These are phyloP conservation scores for Salvia sclarea DNA, from an alignment of 305 asterid species.

Conservation along the genomic window DNA sequence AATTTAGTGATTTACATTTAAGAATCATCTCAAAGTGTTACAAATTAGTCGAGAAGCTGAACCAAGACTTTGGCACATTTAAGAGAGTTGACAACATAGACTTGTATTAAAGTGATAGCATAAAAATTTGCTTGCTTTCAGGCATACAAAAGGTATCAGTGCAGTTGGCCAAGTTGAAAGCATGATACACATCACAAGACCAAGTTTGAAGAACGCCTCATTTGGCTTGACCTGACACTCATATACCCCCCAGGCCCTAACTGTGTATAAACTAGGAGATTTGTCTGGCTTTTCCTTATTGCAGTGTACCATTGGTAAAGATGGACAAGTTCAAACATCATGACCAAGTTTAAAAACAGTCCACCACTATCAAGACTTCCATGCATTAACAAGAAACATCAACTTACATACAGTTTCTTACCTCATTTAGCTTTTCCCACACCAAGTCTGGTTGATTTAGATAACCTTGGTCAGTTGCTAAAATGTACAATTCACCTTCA, in stretches of 20 bases:
- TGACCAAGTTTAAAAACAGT: not conserved
- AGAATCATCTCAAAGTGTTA: not conserved
- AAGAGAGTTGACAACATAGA: not conserved
- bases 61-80: slow-evolving; percentile 19
- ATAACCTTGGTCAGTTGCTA: slow-evolving; percentile 93
- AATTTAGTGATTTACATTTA: not conserved
- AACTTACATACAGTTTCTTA: slow-evolving; percentile 32
- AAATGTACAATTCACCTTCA: slow-evolving; percentile 84
- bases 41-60: not conserved
- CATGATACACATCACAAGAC: too few species aligned
- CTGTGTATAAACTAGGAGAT: too few species aligned
- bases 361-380: not conserved
- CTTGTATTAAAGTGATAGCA: not conserved
- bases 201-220: too few species aligned
- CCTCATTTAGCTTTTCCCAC: slow-evolving; percentile 99
- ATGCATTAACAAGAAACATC: slow-evolving; percentile 14
- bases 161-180: not conserved
- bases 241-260: too few species aligned
- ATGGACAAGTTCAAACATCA: slow-evolving; percentile 8
- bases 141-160: not conserved
- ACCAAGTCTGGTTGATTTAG: slow-evolving; percentile 87
- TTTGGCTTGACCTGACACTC: too few species aligned
- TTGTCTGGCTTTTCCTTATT: too few species aligned
- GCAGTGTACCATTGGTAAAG: not conserved
- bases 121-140: not conserved